Percentiles rank a stretch among this genome's conserved stretches.
These are phyloP conservation scores for Amphicarpaea edgeworthii DNA, from an alignment of 306 rosid species.

Conservation along the genomic window DNA sequence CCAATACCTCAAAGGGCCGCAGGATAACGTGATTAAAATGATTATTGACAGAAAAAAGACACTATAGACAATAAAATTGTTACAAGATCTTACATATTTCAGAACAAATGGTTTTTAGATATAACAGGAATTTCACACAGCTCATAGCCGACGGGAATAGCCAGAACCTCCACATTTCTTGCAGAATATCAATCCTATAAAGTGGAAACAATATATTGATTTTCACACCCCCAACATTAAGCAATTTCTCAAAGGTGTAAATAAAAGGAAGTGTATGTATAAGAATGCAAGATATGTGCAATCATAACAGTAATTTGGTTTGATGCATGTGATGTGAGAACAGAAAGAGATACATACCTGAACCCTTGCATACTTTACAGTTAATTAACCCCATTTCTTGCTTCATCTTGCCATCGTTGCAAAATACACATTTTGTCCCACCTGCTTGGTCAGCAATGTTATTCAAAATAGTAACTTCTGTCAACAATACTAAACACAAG, in stretches of 20 bases:
- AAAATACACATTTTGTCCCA: slow-evolving; percentile 93
- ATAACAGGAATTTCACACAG: slow-evolving; percentile 30
- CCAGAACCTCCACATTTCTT: slow-evolving; percentile 99
- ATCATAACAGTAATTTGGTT: not conserved
- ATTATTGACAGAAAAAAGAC: slow-evolving; percentile 42
- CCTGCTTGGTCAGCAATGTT: slow-evolving; percentile 60
- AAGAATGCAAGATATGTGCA: slow-evolving; percentile 28
- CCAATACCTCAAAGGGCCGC: not conserved
- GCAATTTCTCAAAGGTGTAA: not conserved
- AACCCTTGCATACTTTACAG: slow-evolving; percentile 95
- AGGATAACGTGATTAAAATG: slow-evolving; percentile 1
- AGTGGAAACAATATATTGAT: slow-evolving; percentile 16
- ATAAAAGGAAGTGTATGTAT: not conserved
- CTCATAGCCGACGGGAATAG: slow-evolving; percentile 87
- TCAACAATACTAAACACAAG: slow-evolving; percentile 12
- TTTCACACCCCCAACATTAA: not conserved
- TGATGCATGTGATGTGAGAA: not conserved
- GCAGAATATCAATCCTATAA: slow-evolving; percentile 89
- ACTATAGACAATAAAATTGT: slow-evolving; percentile 36
- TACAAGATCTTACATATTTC: slow-evolving; percentile 46
- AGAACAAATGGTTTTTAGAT: slow-evolving; percentile 29
- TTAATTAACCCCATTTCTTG: slow-evolving; percentile 70
- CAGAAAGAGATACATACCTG: slow-evolving; percentile 81
- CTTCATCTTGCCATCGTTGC: slow-evolving; percentile 90
- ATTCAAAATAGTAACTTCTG: slow-evolving; percentile 22